Percentiles rank a stretch among this genome's conserved stretches.
phyloP scores from a whole-genome alignment of 2,329 filamentous ascomycete genomes.

The Monosporascus sp. region DNA sequence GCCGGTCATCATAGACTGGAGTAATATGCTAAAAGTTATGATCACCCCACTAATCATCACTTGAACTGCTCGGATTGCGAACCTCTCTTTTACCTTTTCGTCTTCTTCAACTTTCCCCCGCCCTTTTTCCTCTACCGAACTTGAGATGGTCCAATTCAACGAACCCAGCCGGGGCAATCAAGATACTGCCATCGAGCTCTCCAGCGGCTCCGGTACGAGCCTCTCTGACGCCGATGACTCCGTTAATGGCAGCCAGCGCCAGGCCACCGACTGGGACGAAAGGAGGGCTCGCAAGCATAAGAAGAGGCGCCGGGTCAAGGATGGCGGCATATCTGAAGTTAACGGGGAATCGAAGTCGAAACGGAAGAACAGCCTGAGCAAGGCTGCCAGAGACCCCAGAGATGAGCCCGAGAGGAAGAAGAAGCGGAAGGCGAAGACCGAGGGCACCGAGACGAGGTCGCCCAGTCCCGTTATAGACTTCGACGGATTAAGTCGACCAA shows the following conservation, averaged over 20 bases:
- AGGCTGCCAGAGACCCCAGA: constrained; percentile 55
- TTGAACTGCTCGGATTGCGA: not conserved
- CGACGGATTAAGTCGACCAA: constrained; percentile 56
- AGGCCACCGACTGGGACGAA: constrained; percentile 14
- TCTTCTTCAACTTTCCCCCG: constrained; percentile 2
- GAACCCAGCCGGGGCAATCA: constrained; percentile 8
- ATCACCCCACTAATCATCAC: not conserved
- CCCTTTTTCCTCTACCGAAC: not conserved
- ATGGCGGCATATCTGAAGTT: constrained; percentile 25
- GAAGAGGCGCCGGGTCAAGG: constrained; percentile 19
- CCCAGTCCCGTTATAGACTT: constrained; percentile 56
- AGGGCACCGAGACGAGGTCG: constrained; percentile 33
- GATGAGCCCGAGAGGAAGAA: constrained; percentile 41
- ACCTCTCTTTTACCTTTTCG: constrained; percentile 1
- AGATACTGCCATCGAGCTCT: constrained; percentile 10
- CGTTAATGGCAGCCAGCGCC: constrained; percentile 15
- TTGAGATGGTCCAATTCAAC: constrained; percentile 25
- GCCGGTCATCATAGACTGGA: no score
- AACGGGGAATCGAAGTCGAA: constrained; percentile 28
- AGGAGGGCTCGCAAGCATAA: constrained; percentile 28
- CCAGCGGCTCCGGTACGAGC: constrained; percentile 13
- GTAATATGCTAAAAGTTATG: not conserved
- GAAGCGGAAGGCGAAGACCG: constrained; percentile 30
- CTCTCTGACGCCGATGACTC: constrained; percentile 27
- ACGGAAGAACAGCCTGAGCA: constrained; percentile 51